phyloP scores from a whole-genome alignment of 139 green algal species.

The Chlorokybus atmophyticus region DNA sequence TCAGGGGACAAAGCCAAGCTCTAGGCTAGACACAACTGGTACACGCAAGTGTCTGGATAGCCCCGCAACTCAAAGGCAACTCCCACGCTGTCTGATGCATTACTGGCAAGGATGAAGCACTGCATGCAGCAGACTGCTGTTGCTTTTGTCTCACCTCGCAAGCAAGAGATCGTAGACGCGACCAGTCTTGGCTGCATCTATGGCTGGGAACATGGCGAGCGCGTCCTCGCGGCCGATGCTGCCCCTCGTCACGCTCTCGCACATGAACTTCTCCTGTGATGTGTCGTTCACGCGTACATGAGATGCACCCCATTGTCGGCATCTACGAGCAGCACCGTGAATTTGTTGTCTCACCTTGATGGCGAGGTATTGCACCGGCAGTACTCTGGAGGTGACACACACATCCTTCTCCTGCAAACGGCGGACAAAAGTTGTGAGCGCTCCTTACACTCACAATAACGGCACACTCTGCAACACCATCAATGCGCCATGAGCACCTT shows the following conservation, averaged over 20 bases:
- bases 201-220: constrained; percentile 5
- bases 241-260: constrained; percentile 32
- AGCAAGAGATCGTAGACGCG: no score
- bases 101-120: no score
- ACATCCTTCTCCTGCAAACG: constrained; percentile 54
- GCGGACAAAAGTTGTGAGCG: constrained; percentile 2
- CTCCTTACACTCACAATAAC: background rate
- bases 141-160: no score
- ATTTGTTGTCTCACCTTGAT: background rate
- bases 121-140: no score
- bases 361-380: constrained; percentile 64
- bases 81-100: no score
- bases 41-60: no score
- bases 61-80: no score
- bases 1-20: no score
- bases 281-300: background rate
- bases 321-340: background rate
- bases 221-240: constrained; percentile 35
- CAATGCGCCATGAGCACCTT: background rate
- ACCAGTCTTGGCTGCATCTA: no score
- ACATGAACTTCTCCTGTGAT: constrained; percentile 34
- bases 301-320: background rate
- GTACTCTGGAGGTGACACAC: constrained; percentile 47
- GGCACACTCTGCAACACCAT: background rate
- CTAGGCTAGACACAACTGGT: no score